Evolutionary conservation across 2,329 filamentous ascomycete genomes (phyloP), one percentile per base, ranked within the genome.

Genomic region (Penicillium sp.): DNA sequence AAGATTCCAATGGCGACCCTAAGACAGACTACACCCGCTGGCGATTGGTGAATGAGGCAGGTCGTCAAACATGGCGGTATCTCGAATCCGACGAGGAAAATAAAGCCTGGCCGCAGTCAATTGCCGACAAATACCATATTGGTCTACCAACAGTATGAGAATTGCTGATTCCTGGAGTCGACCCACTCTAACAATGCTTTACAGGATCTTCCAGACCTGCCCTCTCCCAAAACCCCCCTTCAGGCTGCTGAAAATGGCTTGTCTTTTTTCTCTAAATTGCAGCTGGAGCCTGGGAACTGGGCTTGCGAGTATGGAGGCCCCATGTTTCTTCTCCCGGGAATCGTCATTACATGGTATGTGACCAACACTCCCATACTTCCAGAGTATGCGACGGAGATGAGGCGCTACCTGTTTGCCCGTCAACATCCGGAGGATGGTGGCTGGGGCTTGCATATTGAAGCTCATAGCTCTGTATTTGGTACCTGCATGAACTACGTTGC

Each of bases 261-360:
- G 37, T 71, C 77, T 3, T 96, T 95, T 71, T 95, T 93, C 69
- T 85, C 89, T 40, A 77, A 90, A 47, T 76, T 96, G 15, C 92
- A 98, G 62, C 74, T 95, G 1, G 80, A 83, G 10, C 83, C 86
- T 1, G 92, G 92, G 4, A 86, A 95, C 58, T 98, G 92, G 92
- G 92, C 75, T 4, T 96, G 90, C 68, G 92, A 98, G 62, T 98
- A 98, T 68, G 92, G 92, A 37, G 92, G 92, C 0, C 92, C 92
- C 3, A 90, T 95, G 85, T 98, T 98, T 59, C 76, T 96, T 26
- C 72, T 96, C 1, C 87, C 90, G 0, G 86, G 90, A 30, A 62
- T 95, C 14, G 79, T 95, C 45, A 79, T 94, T 51, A 76, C 84
- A 17, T 93, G 86, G 80, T 89, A 94, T 61, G 84, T 84, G 35